Conservation (phyloP, 257 asterid species). For the Solanum tarapatanum region DNA sequence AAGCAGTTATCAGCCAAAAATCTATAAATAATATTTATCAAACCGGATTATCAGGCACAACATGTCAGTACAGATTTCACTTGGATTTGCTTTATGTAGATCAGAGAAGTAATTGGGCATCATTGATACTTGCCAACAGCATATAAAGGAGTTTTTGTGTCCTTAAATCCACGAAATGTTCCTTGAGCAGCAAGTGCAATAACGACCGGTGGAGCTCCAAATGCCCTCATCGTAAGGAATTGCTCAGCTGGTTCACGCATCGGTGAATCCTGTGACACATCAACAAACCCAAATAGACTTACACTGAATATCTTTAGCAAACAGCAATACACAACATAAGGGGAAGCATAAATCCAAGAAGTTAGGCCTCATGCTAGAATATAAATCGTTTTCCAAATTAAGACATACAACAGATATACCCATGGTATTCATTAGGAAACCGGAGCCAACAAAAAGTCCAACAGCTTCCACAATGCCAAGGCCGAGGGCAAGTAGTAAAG, state of each 20-base stretch:
- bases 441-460: conserved; percentile 57
- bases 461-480: conserved; percentile 80
- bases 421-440: conserved; percentile 64
- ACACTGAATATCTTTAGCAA: background rate
- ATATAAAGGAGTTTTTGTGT: conserved; percentile 85
- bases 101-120: background rate
- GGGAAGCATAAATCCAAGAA: background rate
- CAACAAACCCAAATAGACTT: background rate
- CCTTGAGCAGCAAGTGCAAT: conserved; percentile 97
- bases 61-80: background rate
- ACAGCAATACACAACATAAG: background rate
- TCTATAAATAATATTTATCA: background rate
- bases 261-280: conserved; percentile 65
- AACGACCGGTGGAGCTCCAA: conserved; percentile 92
- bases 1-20: background rate
- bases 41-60: background rate
- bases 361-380: background rate
- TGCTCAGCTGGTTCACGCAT: conserved; percentile 86
- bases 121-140: conserved; percentile 60
- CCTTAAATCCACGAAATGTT: conserved; percentile 92
- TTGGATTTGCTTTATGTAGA: background rate
- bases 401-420: conserved; percentile 97
- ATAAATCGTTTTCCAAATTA: conserved; percentile 4
- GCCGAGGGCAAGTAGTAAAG: conserved; percentile 68
- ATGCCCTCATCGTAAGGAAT: conserved; percentile 71